A percentile compares a stretch with the other conserved stretches of the same genome.
These are phyloP conservation scores for Globisporangium heterothallicum DNA, from an alignment of 352 stramenopile species.

Conservation along the genomic window DNA sequence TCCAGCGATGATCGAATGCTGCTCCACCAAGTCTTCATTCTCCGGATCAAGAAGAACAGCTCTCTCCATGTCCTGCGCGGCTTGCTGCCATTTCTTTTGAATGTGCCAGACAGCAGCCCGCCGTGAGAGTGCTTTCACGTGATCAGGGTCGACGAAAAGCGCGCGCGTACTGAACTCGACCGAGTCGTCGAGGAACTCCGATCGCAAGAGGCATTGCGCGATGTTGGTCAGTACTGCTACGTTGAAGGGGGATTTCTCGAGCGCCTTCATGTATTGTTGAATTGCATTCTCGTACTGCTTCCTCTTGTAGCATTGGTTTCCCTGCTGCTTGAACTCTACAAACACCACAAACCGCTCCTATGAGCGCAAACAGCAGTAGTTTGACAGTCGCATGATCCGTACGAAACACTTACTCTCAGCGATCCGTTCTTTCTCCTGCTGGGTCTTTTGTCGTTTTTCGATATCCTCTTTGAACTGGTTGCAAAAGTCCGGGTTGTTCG, in stretches of 20 bases:
- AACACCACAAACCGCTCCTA: conserved; percentile 1
- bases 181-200: conserved; percentile 44
- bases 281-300: conserved; percentile 53
- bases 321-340: conserved; percentile 48
- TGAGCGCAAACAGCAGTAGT: not conserved
- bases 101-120: conserved; percentile 45
- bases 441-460: conserved; percentile 45
- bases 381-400: not conserved
- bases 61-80: conserved; percentile 47
- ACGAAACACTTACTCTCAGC: conserved; percentile 57
- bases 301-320: conserved; percentile 59
- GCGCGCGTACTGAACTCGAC: conserved; percentile 68
- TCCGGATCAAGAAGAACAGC: conserved; percentile 35
- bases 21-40: conserved; percentile 61
- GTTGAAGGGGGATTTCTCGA: conserved; percentile 51
- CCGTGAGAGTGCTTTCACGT: conserved; percentile 71
- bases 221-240: conserved; percentile 64
- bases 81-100: conserved; percentile 41
- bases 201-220: conserved; percentile 53
- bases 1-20: conserved; percentile 66
- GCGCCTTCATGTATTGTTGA: conserved; percentile 61
- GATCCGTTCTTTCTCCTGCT: conserved; percentile 38
- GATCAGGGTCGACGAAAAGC: conserved; percentile 42
- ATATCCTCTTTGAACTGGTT: conserved; percentile 74
- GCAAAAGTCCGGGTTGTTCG: conserved; percentile 74